Base-by-base conservation (phyloP, 805 yeast species). In the Zygotorulaspora sp. region DNA sequence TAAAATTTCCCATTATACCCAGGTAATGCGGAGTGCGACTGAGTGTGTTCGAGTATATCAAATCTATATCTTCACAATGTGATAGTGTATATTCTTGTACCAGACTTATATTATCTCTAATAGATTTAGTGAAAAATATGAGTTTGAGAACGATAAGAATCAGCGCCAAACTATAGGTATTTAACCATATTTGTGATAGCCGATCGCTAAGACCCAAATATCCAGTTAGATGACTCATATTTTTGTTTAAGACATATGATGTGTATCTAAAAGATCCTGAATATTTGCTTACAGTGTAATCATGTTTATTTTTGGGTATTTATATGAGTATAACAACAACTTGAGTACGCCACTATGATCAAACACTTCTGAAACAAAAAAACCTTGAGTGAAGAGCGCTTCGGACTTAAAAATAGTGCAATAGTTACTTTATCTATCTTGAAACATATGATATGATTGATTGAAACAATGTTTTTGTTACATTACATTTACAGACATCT, bases 161-260 rank as follows among this genome's bases (percentile, higher is more conserved):
- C 10, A 80, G 41, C 1, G 76, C 52, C 1, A 88, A 41, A 0
- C 94, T 72, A 52, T 74, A 76, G 41, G 77, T 72, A 53, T 86
- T 83, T 14, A 84, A 52, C 77, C 83, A 77, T 6, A 74, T 58
- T 50, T 84, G 92, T 3, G 84, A 70, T 5, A 82, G 47, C 32
- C 74, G 55, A 42, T 81, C 88, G 13, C 58, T 52, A 3, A 77
- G 55, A 30, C 66, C 67, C 25, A 82, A 61, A 50, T 73, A 78
- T 20, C 38, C 41, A 6, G 47, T 42, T 14, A 37, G 17, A 12
- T n/a, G 17, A 14, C 17, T 5, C 30, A 26, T 26, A 23, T 7
- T 23, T 7, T 11, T 5, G 12, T 7, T 7, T 11, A 23, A 23
- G 12, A 23, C n/a, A n/a, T n/a, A n/a, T n/a, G n/a, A n/a, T n/a